phyloP scores from a whole-genome alignment of 1,284 basidiomycete species.

The Microstroma glucosiphilum region DNA sequence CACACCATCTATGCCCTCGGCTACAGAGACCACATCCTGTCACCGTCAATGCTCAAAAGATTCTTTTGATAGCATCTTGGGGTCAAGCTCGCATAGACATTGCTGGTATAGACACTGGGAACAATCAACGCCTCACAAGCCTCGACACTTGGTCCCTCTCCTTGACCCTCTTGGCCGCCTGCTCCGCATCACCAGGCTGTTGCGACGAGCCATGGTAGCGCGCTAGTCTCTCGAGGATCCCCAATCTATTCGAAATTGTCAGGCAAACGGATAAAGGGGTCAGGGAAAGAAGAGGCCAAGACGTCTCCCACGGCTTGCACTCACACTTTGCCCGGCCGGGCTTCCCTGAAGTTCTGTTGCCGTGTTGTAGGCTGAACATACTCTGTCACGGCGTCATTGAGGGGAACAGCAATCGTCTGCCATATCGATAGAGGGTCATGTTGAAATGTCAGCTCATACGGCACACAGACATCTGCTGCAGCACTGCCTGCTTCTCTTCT shows the following conservation, averaged over 20 bases:
- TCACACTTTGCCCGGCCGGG: conserved; percentile 22
- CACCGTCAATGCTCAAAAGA: no score
- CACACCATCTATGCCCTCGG: no score
- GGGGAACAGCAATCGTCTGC: conserved; percentile 16
- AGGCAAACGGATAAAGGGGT: neutral
- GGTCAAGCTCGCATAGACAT: no score
- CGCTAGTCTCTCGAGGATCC: conserved; percentile 24
- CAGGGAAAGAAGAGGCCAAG: neutral
- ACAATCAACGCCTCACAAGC: conserved; percentile 15
- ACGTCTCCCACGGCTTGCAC: neutral
- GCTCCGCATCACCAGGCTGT: conserved; percentile 12
- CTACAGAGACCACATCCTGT: no score
- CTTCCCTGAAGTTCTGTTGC: conserved; percentile 17
- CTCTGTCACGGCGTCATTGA: conserved; percentile 8
- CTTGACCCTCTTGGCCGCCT: conserved; percentile 16
- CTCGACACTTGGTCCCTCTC: conserved; percentile 24
- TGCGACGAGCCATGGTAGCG: conserved; percentile 13
- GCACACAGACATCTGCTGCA: neutral
- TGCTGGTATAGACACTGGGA: no score
- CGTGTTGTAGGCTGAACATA: conserved; percentile 11
- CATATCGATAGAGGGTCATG: neutral
- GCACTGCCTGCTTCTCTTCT: neutral
- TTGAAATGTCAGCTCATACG: neutral
- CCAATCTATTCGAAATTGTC: neutral
- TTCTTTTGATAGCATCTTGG: no score